Evolutionary conservation across 225 moss, liverwort and hornwort genomes (phyloP), one percentile per base, ranked within the genome.

Genomic region (Asterella californica): DNA sequence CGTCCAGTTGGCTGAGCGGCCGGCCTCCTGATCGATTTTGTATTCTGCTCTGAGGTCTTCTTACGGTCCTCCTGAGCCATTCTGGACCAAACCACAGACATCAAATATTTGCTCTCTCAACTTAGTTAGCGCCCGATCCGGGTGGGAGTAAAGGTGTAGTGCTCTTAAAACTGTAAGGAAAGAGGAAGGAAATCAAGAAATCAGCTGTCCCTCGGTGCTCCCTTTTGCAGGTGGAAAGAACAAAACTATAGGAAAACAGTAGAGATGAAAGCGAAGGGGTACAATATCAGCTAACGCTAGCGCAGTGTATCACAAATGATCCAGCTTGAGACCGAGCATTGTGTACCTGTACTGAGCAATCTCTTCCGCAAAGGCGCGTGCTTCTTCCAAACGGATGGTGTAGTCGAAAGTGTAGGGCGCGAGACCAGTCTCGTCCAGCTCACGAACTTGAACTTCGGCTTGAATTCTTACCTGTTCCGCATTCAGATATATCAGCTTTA

Each of bases 331-430:
- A 9, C 27, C 30, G 50, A 18, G 15, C 32, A 19, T 6, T 30
- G 18, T 62, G 4, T 61, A 88, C 97, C 93, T 88, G 79, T 85
- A 93, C 47, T 90, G 88, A 10, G 90, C 94, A 72, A 97, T 86
- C 81, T 92, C 90, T 80, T 94, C 93, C 11, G 91, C 93, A 71
- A 87, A 97, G 59, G 91, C 91, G 46, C 88, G 86, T 79, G 94
- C 91, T 80, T 94, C 92, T 87, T 94, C 93, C 2, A 91, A 76
- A 70, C 94, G 94, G 57, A 94, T 87, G 67, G 94, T 97, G 83
- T 88, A 91, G 87, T 97, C 97, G 50, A 94, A 97, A 17, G 94
- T 94, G 82, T 97, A 97, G 19, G 94, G 93, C 70, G 97, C 97
- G 67, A 97, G 88, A 34, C 90, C 91, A 42, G 89, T 89, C 18